phyloP scores from a whole-genome alignment of 139 green algal species.

The Chlorella ohadii region DNA sequence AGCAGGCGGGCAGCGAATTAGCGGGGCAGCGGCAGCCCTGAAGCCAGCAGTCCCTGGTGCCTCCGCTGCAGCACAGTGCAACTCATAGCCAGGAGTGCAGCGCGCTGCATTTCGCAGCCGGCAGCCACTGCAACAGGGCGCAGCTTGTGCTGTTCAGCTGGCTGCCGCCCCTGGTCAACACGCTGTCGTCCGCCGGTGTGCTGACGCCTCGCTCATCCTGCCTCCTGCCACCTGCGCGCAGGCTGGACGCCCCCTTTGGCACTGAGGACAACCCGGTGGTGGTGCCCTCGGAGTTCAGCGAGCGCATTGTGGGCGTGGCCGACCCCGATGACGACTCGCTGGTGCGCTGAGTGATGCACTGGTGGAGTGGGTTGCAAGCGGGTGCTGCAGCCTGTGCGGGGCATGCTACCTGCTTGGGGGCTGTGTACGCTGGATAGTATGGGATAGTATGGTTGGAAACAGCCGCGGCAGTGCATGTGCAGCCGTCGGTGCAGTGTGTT shows the following conservation, averaged over 20 bases:
- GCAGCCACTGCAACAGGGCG: background rate
- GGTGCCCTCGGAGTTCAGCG: constrained; percentile 60
- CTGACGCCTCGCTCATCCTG: background rate
- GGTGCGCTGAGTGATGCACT: constrained; percentile 29
- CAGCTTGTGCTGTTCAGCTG: background rate
- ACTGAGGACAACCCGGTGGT: constrained; percentile 75
- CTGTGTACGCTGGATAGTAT: too few relatives aligned
- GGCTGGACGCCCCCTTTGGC: constrained; percentile 73
- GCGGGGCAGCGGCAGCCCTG: too few relatives aligned
- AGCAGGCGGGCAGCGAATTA: too few relatives aligned
- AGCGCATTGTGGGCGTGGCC: constrained; percentile 76
- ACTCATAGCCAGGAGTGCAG: background rate
- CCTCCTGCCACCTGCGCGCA: background rate
- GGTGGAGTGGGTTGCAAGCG: background rate
- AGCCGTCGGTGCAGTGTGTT: background rate
- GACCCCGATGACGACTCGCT: constrained; percentile 81
- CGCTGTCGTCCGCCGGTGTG: too few relatives aligned
- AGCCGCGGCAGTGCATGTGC: too few relatives aligned
- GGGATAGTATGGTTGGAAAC: too few relatives aligned
- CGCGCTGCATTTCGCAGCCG: background rate
- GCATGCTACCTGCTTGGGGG: too few relatives aligned
- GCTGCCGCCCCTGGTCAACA: too few relatives aligned
- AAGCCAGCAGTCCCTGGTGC: too few relatives aligned
- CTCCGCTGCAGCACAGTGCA: background rate
- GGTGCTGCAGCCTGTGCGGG: background rate